phyloP scores from a whole-genome alignment of 2,329 filamentous ascomycete species.

The Arthroderma uncinatum region DNA sequence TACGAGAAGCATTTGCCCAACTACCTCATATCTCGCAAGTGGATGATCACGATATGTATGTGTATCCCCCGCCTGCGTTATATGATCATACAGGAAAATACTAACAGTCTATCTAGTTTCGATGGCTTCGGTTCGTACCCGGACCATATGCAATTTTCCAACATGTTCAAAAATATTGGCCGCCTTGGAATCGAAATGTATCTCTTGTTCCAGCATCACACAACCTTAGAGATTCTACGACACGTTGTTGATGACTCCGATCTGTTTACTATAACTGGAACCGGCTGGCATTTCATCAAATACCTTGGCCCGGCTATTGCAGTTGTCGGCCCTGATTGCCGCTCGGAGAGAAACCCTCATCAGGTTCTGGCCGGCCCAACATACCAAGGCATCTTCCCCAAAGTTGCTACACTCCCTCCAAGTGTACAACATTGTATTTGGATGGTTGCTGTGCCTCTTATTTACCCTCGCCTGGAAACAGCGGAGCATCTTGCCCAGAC shows the following conservation, averaged over 20 bases:
- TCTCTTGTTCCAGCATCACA: constrained; percentile 94
- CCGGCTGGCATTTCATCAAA: constrained; percentile 97
- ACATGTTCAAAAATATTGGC: constrained; percentile 97
- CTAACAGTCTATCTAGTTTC: constrained; percentile 48
- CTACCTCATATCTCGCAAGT: constrained; percentile 89
- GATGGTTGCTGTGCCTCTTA: constrained; percentile 82
- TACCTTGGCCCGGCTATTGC: constrained; percentile 85
- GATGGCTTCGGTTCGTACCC: constrained; percentile 96
- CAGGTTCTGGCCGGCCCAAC: constrained; percentile 93
- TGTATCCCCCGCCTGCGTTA: constrained; percentile 18
- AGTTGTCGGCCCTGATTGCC: constrained; percentile 79
- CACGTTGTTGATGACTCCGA: constrained; percentile 81
- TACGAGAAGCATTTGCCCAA: constrained; percentile 92
- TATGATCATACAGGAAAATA: background rate
- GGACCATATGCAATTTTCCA: constrained; percentile 94
- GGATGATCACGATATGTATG: constrained; percentile 96
- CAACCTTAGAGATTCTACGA: constrained; percentile 81
- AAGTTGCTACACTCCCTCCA: constrained; percentile 77
- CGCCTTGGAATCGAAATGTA: constrained; percentile 96
- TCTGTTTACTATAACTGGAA: constrained; percentile 92
- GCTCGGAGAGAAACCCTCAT: constrained; percentile 78
- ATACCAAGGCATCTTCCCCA: constrained; percentile 94
- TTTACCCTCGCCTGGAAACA: constrained; percentile 84
- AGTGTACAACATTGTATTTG: constrained; percentile 94
- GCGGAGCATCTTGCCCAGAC: constrained; percentile 87